Evolutionary conservation across 176 grass and related monocot species (phyloP).

Genomic region (sorghum (Sorghum bicolor)): Sorghum_bicolor_NCBIv3 NC_012878.2:1222001-1222500

Average conservation of each 20-base stretch:
- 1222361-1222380: not conserved
- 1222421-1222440: not conserved
- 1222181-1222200: not conserved
- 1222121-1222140: not conserved
- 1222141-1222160: slow-evolving; percentile 28
- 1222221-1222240: slow-evolving; percentile 6
- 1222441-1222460: slow-evolving; percentile 14
- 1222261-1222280: slow-evolving; percentile 12
- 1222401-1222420: not conserved
- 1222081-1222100: not conserved
- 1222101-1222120: not conserved
- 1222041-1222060: no score
- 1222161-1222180: slow-evolving; percentile 36
- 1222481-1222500: not conserved
- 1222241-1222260: slow-evolving; percentile 8
- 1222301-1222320: slow-evolving; percentile 1
- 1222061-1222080: no score
- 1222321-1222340: slow-evolving; percentile 21
- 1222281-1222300: not conserved
- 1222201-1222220: slow-evolving; percentile 11
- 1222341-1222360: slow-evolving; percentile 13
- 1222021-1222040: no score
- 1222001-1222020: no score
- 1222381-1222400: not conserved
- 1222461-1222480: slow-evolving; percentile 29